Base-by-base conservation (phyloP, 192 early-diverging fungal species). In the Paraglomus brasilianum region DNA sequence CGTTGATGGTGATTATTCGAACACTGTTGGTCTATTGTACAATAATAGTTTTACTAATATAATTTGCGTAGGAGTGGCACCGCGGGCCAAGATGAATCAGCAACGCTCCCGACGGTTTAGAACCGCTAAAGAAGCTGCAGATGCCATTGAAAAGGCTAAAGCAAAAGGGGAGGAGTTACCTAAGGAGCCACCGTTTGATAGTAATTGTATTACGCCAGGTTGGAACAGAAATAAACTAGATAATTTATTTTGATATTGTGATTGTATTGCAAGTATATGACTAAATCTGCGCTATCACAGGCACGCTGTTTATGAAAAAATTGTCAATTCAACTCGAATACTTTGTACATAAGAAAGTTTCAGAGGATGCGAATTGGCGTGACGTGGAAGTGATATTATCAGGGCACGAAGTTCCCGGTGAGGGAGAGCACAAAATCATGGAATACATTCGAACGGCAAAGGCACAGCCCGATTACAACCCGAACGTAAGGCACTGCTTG, bases 381-480 rank as follows among this genome's bases (percentile, higher is more conserved):
- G 81, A 89, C 64, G 88, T 95, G 42, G 88, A 95, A 79, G 87
- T 99, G 46, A 87, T 99, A 59, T 83, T 99, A 5, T 97, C 95
- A 40, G 97, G 94, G 30, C 94, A 92, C 42, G 91, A 90, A 49
- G 94, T 97, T 0, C 95, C 95, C 14, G 97, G 97, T 55, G 97
- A 99, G 79, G 97, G 97, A 55, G 97, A 99, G 80, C 97, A 99
- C 83, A 99, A 99, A 77, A 97, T 99, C 66, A 98, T 99, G 97
- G 97, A 99, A 77, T 99, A 90, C 65, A 95, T 99, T 64, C 91
- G 97, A 44, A 82, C 89, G 21, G 81, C 90, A 40, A 90, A 93
- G 43, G 87, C 86, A 5, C 88, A 91, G 73, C 82, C 89, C 17
- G 89, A 86, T 39, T 95, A 96, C 70, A 80, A 93, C 73, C 87